Evolutionary conservation across 441 rosid genomes (phyloP), one percentile per base, ranked within the genome.

Genomic region (Macaranga tanarius): DNA sequence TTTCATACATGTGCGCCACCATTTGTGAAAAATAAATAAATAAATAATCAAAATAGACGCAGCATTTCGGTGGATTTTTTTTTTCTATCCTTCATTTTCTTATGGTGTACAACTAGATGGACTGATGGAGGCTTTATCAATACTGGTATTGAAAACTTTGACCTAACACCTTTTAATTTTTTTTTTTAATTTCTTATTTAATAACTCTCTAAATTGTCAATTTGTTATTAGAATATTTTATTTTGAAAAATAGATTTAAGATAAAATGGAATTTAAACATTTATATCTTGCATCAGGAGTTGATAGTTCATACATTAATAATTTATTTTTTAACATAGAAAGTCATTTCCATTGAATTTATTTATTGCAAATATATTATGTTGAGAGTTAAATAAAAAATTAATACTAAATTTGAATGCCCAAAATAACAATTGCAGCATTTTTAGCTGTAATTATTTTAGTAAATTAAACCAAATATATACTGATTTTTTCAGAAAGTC

Each of bases 1-100:
- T 42, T 58, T 70, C 31, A 6, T 61, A 22, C 5, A 26, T 7
- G 75, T 62, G 70, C 63, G 47, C 44, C 55, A 44, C 52, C 75
- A 64, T 34, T 34, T 34, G 7, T 4, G 0, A 34, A 34, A 34
- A 34, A 31, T 1, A 3, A 34, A 34, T 1, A 3, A 34, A 34
- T 4, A 34, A 34, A 34, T 73, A 34, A 34, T 73, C 0, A 42
- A 42, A 0, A 10, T 42, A 2, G 47, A 48, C 61, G 65, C 59
- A 20, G 61, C 25, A 7, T 42, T 67, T 60, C 9, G 31, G 25
- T 23, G 67, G 61, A 34, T 56, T 48, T 69, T 48, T 38, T 10
- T 34, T 34, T 34, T 34, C 7, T 34, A n/a, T 8, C 20, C 2
- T 23, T 70, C 3, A n/a, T 22, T 13, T 51, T 12, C 12, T 20